phyloP scores from a whole-genome alignment of 139 green algal species.

The Asterochloris erici region DNA sequence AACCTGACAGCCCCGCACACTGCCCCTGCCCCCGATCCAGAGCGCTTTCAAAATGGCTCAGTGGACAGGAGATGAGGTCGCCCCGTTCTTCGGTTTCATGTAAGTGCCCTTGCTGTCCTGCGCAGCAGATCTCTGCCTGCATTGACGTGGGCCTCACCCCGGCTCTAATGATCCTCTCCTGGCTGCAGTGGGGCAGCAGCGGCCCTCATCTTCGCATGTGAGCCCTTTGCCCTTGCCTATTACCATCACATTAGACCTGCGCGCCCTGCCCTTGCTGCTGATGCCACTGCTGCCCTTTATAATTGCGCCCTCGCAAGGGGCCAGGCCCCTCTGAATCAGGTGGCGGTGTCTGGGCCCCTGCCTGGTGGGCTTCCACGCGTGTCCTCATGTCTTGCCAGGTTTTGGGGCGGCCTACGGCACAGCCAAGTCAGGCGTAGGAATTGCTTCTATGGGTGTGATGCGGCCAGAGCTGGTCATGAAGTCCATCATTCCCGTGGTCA shows the following conservation, averaged over 20 bases:
- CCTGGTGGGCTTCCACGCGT: not conserved
- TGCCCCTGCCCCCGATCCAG: no score
- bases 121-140: no score
- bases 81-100: no score
- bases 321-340: not conserved
- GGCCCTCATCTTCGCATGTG: slow-evolving; percentile 96
- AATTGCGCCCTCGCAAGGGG: not conserved
- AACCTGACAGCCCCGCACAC: not conserved
- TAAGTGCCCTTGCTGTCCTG: no score
- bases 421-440: slow-evolving; percentile 96
- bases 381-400: slow-evolving; percentile 48
- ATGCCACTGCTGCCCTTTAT: no score
- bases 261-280: no score
- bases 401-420: slow-evolving; percentile 98
- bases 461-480: slow-evolving; percentile 99
- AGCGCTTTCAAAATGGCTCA: not conserved
- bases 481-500: slow-evolving; percentile 98
- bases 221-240: slow-evolving; percentile 25
- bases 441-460: slow-evolving; percentile 99
- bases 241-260: no score
- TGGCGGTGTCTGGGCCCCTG: not conserved
- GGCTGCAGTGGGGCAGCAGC: slow-evolving; percentile 95
- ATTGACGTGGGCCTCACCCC: no score
- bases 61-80: slow-evolving; percentile 6
- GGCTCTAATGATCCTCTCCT: slow-evolving; percentile 78